Evolutionary conservation across 2,329 filamentous ascomycete genomes (phyloP).

Genomic region (Fusarium sp.): DNA sequence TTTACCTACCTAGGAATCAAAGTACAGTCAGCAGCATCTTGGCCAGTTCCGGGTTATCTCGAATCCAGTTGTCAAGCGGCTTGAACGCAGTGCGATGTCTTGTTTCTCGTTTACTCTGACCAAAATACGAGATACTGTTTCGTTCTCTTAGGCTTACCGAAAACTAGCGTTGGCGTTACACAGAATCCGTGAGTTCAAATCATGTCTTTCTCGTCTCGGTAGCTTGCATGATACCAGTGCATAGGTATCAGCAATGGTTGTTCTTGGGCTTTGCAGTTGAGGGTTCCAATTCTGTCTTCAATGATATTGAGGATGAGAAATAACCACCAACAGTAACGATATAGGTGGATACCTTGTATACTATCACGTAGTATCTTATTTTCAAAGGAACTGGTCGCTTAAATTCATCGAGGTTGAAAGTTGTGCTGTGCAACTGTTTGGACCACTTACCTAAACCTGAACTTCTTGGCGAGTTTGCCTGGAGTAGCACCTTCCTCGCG

Average conservation of each 20-base stretch:
- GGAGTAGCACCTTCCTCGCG: constrained; percentile 14
- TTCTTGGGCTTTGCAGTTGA: not conserved
- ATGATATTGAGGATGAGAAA: not conserved
- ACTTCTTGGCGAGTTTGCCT: not conserved
- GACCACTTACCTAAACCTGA: not conserved
- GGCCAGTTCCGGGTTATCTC: not conserved
- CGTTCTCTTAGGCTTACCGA: not conserved
- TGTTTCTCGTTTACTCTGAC: constrained; percentile 1
- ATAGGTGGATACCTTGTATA: not conserved
- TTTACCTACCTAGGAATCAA: not conserved
- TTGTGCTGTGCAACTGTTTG: not conserved
- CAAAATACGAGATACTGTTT: not conserved
- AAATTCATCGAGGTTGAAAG: not conserved
- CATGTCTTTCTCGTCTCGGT: not conserved
- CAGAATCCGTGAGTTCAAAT: not conserved
- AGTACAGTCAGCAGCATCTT: not conserved
- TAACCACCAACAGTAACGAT: not conserved
- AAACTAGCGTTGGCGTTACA: not conserved
- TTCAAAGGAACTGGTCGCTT: not conserved
- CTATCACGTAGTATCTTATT: not conserved
- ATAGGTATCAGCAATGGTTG: not conserved
- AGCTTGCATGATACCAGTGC: not conserved
- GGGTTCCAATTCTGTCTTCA: not conserved
- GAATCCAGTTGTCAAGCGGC: not conserved
- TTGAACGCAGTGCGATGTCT: not conserved